Conservation (phyloP, 352 stramenopile species). For the Phytophthora colocasiae region DNA sequence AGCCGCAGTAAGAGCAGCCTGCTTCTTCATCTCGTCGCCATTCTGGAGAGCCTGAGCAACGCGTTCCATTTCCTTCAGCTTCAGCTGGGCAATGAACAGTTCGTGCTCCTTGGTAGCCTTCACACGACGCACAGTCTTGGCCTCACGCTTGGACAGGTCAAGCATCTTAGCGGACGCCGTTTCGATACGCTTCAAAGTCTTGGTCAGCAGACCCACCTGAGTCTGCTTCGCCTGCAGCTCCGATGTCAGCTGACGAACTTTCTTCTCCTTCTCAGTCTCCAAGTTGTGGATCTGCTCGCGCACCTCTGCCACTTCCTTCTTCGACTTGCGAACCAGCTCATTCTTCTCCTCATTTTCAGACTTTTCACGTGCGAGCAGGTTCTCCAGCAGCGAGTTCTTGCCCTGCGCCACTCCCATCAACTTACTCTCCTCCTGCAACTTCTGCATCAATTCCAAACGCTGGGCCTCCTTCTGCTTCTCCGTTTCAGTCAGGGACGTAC, state of each 20-base stretch:
- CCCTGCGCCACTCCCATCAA: conserved; percentile 72
- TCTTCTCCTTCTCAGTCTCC: conserved; percentile 68
- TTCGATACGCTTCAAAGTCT: conserved; percentile 67
- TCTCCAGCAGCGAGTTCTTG: conserved; percentile 63
- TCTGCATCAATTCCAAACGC: conserved; percentile 60
- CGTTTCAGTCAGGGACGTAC: conserved; percentile 44
- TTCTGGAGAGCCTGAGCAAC: conserved; percentile 38
- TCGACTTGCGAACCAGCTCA: conserved; percentile 54
- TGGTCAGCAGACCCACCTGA: conserved; percentile 59
- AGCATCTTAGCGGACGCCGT: conserved; percentile 50
- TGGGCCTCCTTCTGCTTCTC: conserved; percentile 62
- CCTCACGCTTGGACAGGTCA: conserved; percentile 60
- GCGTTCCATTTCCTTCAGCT: conserved; percentile 69
- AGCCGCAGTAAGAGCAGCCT: conserved; percentile 36
- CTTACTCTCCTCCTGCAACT: conserved; percentile 66
- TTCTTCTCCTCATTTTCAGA: conserved; percentile 63
- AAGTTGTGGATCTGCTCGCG: conserved; percentile 62
- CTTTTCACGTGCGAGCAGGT: conserved; percentile 70
- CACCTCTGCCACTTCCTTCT: conserved; percentile 65
- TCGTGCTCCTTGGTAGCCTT: conserved; percentile 77
- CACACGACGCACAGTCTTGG: conserved; percentile 49
- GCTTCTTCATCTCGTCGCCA: conserved; percentile 44
- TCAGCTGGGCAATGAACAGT: conserved; percentile 62
- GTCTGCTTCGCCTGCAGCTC: conserved; percentile 70
- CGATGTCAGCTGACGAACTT: conserved; percentile 55